Percentiles rank a stretch among this genome's conserved stretches.
phyloP scores from a whole-genome alignment of 768 basidiomycete genomes.

The Collybiopsis confluens region DNA sequence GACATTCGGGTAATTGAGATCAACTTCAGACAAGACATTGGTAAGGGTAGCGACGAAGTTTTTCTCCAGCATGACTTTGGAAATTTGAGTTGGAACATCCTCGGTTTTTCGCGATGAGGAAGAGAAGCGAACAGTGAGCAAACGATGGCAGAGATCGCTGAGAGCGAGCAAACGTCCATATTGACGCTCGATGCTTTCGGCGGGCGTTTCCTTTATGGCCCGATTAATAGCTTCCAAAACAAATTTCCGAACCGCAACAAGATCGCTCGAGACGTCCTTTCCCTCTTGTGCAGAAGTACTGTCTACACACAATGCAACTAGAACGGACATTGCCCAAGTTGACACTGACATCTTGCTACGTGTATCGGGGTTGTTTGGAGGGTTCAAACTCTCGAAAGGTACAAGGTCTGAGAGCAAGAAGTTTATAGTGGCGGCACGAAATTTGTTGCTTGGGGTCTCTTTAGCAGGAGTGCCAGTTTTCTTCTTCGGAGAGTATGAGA shows the following conservation, averaged over 20 bases:
- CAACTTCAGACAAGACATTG: slow-evolving; percentile 83
- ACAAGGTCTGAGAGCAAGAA: slow-evolving; percentile 83
- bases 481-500: slow-evolving; percentile 73
- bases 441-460: slow-evolving; percentile 49
- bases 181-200: slow-evolving; percentile 62
- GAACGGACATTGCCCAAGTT: slow-evolving; percentile 84
- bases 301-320: slow-evolving; percentile 93
- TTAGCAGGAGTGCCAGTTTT: slow-evolving; percentile 58
- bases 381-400: slow-evolving; percentile 67
- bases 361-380: slow-evolving; percentile 51
- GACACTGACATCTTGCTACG: slow-evolving; percentile 61
- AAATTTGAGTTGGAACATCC: slow-evolving; percentile 86
- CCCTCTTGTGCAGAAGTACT: slow-evolving; percentile 56
- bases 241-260: slow-evolving; percentile 88
- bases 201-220: slow-evolving; percentile 70
- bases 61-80: slow-evolving; percentile 98
- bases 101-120: slow-evolving; percentile 53
- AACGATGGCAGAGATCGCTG: slow-evolving; percentile 80
- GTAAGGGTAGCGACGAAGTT: slow-evolving; percentile 90
- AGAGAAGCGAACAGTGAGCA: slow-evolving; percentile 78
- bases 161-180: slow-evolving; percentile 89
- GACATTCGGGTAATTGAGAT: slow-evolving; percentile 93
- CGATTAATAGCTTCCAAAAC: slow-evolving; percentile 87
- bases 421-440: slow-evolving; percentile 62
- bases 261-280: slow-evolving; percentile 75